A percentile compares a stretch with the other conserved stretches of the same genome.
These are phyloP conservation scores for Dactylonectria macrodidyma DNA, from an alignment of 2,329 filamentous ascomycete genomes.

Conservation along the genomic window DNA sequence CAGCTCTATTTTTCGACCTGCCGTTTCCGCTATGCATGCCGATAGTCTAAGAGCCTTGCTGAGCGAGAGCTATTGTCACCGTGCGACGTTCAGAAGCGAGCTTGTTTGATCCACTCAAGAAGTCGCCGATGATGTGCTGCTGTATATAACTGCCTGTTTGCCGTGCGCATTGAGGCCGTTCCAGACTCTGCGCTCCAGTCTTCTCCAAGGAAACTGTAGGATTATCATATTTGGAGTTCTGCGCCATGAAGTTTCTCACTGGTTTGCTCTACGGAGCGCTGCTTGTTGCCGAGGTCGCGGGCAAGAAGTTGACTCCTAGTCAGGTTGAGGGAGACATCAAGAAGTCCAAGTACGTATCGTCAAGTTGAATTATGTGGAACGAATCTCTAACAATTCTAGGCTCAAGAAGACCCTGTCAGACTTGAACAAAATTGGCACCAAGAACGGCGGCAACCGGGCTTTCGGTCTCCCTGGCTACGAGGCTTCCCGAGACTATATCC, in stretches of 20 bases:
- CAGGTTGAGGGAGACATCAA: conserved; percentile 46
- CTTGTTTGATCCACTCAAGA: background rate
- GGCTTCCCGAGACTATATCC: conserved; percentile 71
- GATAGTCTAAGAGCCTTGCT: conserved; percentile 26
- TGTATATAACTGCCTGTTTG: conserved; percentile 32
- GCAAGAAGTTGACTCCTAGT: conserved; percentile 43
- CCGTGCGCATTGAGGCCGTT: conserved; percentile 12
- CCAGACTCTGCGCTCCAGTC: conserved; percentile 3
- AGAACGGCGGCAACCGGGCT: conserved; percentile 72
- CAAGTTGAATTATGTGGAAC: fast-evolving
- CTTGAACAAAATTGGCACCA: conserved; percentile 67
- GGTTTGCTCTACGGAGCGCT: conserved; percentile 41
- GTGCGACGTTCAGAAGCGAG: conserved; percentile 1
- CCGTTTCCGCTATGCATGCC: conserved; percentile 38
- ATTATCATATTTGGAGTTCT: background rate
- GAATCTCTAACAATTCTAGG: conserved; percentile 51
- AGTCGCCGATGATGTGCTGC: background rate
- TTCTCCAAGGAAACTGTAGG: background rate
- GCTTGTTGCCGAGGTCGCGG: conserved; percentile 38
- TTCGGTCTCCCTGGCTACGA: conserved; percentile 72
- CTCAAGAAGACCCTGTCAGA: conserved; percentile 68
- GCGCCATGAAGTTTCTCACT: conserved; percentile 43
- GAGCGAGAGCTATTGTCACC: conserved; percentile 17
- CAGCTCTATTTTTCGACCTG: conserved; percentile 38
- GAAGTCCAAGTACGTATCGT: conserved; percentile 37